A percentile compares a stretch with the other conserved stretches of the same genome.
Evolutionary conservation across 768 basidiomycete species (phyloP).

Genomic region (Tulasnella sp.): DNA sequence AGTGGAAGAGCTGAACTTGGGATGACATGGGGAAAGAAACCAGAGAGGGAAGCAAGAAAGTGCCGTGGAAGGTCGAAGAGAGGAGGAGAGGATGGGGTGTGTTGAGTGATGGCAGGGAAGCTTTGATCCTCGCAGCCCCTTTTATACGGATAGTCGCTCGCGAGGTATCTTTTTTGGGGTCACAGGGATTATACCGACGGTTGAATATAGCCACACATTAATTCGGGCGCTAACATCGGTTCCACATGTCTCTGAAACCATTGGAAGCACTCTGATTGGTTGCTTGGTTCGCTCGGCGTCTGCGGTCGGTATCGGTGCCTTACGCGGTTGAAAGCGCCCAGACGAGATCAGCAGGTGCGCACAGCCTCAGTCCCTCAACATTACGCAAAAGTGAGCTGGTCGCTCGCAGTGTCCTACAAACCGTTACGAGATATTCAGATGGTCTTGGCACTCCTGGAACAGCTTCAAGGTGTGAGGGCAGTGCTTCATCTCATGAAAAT

Average conservation of each 20-base stretch:
- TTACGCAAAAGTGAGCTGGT: background rate
- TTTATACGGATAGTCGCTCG: background rate
- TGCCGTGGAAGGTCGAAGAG: background rate
- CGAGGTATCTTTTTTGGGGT: background rate
- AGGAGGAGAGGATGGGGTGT: background rate
- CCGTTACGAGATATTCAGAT: background rate
- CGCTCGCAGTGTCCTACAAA: background rate
- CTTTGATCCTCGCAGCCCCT: background rate
- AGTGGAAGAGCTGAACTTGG: slow-evolving; percentile 8
- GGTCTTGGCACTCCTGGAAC: background rate
- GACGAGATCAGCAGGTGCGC: background rate
- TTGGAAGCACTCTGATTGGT: background rate
- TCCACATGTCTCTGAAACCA: background rate
- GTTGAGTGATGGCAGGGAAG: background rate
- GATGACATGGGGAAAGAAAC: background rate
- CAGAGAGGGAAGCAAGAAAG: background rate
- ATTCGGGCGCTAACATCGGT: background rate
- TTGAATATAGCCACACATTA: background rate
- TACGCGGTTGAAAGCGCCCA: background rate
- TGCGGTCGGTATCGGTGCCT: background rate
- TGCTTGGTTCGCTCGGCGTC: background rate
- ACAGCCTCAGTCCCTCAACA: background rate
- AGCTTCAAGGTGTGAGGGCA: background rate
- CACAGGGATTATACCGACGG: background rate
- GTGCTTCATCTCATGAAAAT: background rate